Base-by-base conservation (phyloP, 1,284 basidiomycete species). In the Cryptococcus sp. region DNA sequence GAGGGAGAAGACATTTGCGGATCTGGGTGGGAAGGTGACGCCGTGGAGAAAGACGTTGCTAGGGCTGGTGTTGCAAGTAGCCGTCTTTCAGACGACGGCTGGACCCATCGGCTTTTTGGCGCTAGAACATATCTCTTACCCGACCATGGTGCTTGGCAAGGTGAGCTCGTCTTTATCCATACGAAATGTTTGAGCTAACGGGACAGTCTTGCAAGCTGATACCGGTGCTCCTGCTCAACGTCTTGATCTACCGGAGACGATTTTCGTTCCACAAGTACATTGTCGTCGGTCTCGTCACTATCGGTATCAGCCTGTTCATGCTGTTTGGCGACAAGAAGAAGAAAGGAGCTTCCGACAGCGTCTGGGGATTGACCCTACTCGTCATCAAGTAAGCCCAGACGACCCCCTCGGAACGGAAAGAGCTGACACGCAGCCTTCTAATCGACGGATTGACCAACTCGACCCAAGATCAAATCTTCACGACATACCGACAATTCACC, bases 401-500 rank as follows among this genome's bases (percentile, higher is more conserved):
- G 6, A 14, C 5, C 32, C 11, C 11, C 23, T 42, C 32, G 35
- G 18, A n/a, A 7, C n/a, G n/a, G n/a, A n/a, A n/a, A 18, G 11
- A 34, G 50, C 79, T 43, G 14, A 23, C 11, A 21, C 16, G 87
- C 65, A 97, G 97, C 75, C 80, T 98, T 23, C 74, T 87, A 18
- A 79, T 98, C 42, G 95, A 99, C 69, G 95, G 95, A 21, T 83
- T 88, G 34, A 87, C 86, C 48, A 97, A 98, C 76, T 89, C 89
- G n/a, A 97, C 93, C 2, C 95, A 99, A 72, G 95, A 99, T 71
- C 87, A 97, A 74, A 87, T 98, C 54, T 98, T 99, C 71, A 77
- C 65, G 12, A 59, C 65, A 5, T 69, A 72, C 50, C 62, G 57
- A 2, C 26, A 43, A 11, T 69, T 63, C 47, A 65, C 70, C 23